Base-by-base conservation (phyloP, 2,329 filamentous ascomycete species). In the Neophaeococcomyces mojaviensis region DNA sequence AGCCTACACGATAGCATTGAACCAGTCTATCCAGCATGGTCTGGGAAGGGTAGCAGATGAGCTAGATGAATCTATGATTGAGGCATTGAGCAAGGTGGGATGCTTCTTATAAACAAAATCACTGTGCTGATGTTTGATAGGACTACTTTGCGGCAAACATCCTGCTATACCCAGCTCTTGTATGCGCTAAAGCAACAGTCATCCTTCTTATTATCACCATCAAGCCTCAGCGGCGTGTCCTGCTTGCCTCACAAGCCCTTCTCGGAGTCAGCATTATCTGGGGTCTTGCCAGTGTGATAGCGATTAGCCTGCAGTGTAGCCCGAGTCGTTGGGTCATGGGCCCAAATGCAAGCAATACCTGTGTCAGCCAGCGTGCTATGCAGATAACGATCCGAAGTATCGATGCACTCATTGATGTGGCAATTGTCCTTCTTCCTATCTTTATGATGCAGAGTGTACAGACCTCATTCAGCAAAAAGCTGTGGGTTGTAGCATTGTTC, bases 191-290 rank as follows among this genome's bases (percentile, higher is more conserved):
- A 50, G 49, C 51, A 19, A 51, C 57, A 2, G 49, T 58, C 33
- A 52, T 54, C 34, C 31, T 55, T 20, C 47, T 59, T 15, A 39
- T 59, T 24, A 57, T 58, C 39, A 49, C 51, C 7, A 58, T 58
- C 44, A 58, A 55, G 16, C 57, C 55, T 4, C 40, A 54, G 13
- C 43, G 44, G 24, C 26, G 26, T n/a, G 40, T 58, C n/a, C 45
- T 56, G 22, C 19, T 48, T 16, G 49, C 49, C 12, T 58, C 55
- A 40, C 49, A 50, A 19, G 44, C 20, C 12, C 39, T 53, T 19
- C 47, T 57, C 28, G 55, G 41, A 6, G 36, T 50, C 32, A 33
- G 55, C 19, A 40, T 20, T 5, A 26, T 46, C 13, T 59, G 56
- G 57, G 37, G 20, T 4, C 19, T 58, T n/a, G 46, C 47, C 12